Base-by-base conservation (phyloP, 1,284 basidiomycete genomes). In the Anthracocystis setariae region DNA sequence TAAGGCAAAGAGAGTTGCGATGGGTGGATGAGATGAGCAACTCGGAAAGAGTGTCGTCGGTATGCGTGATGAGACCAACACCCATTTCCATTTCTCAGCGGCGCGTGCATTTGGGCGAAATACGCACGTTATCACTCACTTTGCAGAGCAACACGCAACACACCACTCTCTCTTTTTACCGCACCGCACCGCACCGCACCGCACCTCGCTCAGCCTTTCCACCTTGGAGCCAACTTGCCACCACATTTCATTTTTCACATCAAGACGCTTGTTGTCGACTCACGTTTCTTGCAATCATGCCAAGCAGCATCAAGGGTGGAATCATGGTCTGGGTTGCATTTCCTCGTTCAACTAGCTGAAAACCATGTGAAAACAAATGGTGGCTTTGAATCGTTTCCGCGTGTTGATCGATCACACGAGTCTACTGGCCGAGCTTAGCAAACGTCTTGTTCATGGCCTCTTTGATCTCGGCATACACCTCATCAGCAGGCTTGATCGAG, bases 381-480 rank as follows among this genome's bases (percentile, higher is more conserved):
- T n/a, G n/a, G n/a, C n/a, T n/a, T n/a, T n/a, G n/a, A n/a, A n/a
- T n/a, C n/a, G n/a, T n/a, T n/a, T n/a, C n/a, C n/a, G n/a, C n/a
- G n/a, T n/a, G n/a, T n/a, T n/a, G n/a, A n/a, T 12, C 29, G 12
- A 29, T 29, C 7, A 29, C 17, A 15, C 35, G n/a, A 17, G 17
- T 37, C 35, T 57, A 48, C 40, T 51, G 48, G 20, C 42, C 24
- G 13, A 57, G 18, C 39, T 58, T 46, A 38, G 62, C 61, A 62
- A 82, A 76, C 25, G 72, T 76, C n/a, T 60, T 54, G 43, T 79
- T 70, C 66, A 82, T 71, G 10, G 77, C 76, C 40, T 64, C 37
- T 39, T 69, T 68, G 59, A 82, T 82, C 51, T 80, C 68, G 32
- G 68, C 46, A 25, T 81, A 80, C 5, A 82, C 80, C 46, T 80